These are phyloP conservation scores for Aquanectria penicillioides DNA, from an alignment of 2,329 filamentous ascomycete species.

Conservation along the genomic window DNA sequence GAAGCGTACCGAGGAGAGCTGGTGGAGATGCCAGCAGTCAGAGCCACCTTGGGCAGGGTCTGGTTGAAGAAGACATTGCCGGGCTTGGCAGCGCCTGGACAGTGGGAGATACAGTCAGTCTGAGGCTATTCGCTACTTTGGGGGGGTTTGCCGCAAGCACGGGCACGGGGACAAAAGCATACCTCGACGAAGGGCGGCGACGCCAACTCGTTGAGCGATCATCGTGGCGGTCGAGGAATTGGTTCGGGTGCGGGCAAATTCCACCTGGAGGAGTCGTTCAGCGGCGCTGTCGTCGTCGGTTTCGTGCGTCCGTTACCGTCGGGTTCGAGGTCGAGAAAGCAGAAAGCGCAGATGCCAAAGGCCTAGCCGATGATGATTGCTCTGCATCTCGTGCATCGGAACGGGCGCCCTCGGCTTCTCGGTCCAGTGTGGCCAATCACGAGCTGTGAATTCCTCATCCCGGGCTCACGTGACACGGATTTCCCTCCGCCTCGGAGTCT, in stretches of 20 bases:
- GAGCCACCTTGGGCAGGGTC: conserved; percentile 57
- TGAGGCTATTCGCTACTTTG: conserved; percentile 31
- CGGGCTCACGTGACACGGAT: conserved; percentile 40
- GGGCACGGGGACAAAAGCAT: conserved; percentile 37
- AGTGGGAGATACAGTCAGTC: conserved; percentile 15
- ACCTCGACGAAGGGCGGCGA: conserved; percentile 70
- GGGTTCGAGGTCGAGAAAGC: neutral
- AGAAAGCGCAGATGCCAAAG: neutral
- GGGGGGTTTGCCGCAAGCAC: conserved; percentile 1
- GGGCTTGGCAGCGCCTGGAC: conserved; percentile 54
- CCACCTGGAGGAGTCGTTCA: conserved; percentile 30
- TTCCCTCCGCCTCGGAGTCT: neutral
- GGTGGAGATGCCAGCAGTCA: conserved; percentile 54
- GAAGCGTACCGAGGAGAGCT: conserved; percentile 58
- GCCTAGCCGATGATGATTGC: conserved; percentile 14
- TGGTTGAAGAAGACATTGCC: conserved; percentile 58
- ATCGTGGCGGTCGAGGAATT: conserved; percentile 50
- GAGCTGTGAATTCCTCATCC: conserved; percentile 49
- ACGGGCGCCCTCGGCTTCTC: conserved; percentile 54
- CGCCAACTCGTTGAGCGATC: conserved; percentile 67
- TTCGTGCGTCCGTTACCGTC: conserved; percentile 22
- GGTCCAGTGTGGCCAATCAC: conserved; percentile 55
- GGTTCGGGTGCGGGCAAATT: conserved; percentile 14
- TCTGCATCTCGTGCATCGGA: conserved; percentile 24
- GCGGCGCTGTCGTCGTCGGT: conserved; percentile 30